Evolutionary conservation across 108 stramenopile genomes (phyloP).

Genomic region (Aurantiochytrium sp.): DNA sequence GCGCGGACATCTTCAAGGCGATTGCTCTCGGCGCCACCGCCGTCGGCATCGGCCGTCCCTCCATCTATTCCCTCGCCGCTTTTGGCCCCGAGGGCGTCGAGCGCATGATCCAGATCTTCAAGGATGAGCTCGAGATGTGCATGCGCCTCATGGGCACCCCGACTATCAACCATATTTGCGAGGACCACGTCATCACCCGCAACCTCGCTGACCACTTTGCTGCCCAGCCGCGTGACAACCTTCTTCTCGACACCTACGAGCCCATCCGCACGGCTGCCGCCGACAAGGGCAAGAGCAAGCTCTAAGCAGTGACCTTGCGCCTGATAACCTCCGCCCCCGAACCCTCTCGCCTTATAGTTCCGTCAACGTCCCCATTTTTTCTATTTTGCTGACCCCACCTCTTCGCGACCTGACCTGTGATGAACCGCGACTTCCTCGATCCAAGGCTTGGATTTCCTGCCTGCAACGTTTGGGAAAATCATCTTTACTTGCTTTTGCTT

Average conservation of each 20-base stretch:
- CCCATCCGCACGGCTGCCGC: slow-evolving; percentile 9
- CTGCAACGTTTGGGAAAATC: no score
- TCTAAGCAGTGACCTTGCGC: no score
- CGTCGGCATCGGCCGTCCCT: slow-evolving; percentile 19
- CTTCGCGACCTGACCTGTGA: no score
- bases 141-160: slow-evolving; percentile 23
- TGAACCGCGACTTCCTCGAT: no score
- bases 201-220: slow-evolving; percentile 17
- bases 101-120: slow-evolving; percentile 31
- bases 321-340: background rate
- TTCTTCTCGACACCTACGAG: background rate
- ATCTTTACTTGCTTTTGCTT: no score
- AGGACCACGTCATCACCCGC: background rate
- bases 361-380: no score
- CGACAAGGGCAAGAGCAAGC: background rate
- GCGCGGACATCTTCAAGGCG: slow-evolving; percentile 28
- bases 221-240: background rate
- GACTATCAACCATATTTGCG: background rate
- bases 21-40: slow-evolving; percentile 21
- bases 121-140: slow-evolving; percentile 27
- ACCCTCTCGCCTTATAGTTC: no score
- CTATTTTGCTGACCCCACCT: no score
- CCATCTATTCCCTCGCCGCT: slow-evolving; percentile 21
- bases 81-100: slow-evolving; percentile 21
- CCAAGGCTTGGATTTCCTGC: no score